Conservation (phyloP, 352 stramenopile genomes). For the Phytopythium delawarense region DNA sequence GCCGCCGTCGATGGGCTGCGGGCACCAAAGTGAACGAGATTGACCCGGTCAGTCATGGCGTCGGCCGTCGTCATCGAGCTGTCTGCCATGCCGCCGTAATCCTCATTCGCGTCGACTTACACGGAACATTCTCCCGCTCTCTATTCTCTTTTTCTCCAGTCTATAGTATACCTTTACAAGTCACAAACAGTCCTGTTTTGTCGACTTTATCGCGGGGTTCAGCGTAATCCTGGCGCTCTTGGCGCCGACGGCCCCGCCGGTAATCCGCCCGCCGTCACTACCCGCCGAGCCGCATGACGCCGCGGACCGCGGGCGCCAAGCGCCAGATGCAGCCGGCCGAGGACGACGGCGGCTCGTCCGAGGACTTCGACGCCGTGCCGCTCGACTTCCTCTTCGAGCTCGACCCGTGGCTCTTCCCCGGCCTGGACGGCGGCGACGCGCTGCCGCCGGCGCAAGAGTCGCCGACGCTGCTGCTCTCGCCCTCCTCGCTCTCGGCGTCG, state of each 20-base stretch:
- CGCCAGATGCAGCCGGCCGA: background rate
- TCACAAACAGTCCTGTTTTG: background rate
- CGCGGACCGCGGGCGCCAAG: background rate
- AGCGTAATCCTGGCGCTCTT: background rate
- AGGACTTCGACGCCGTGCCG: constrained; percentile 9
- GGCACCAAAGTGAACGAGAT: background rate
- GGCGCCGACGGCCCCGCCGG: background rate
- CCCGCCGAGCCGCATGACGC: too few relatives aligned
- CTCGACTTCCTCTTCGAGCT: constrained; percentile 28
- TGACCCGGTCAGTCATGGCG: background rate
- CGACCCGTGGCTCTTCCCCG: constrained; percentile 20
- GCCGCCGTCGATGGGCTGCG: too few relatives aligned
- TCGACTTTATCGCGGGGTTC: background rate
- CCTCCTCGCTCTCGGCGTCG: background rate
- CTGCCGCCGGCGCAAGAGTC: constrained; percentile 8
- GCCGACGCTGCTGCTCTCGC: background rate
- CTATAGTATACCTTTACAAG: background rate
- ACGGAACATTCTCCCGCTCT: background rate
- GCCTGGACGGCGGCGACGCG: background rate
- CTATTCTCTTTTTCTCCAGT: too few relatives aligned
- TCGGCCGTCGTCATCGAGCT: background rate
- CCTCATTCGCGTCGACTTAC: background rate
- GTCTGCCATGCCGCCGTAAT: background rate
- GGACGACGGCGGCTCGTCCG: background rate
- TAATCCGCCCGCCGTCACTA: background rate